Conservation (phyloP, 2,329 filamentous ascomycete genomes). For the Claviceps arundinis region DNA sequence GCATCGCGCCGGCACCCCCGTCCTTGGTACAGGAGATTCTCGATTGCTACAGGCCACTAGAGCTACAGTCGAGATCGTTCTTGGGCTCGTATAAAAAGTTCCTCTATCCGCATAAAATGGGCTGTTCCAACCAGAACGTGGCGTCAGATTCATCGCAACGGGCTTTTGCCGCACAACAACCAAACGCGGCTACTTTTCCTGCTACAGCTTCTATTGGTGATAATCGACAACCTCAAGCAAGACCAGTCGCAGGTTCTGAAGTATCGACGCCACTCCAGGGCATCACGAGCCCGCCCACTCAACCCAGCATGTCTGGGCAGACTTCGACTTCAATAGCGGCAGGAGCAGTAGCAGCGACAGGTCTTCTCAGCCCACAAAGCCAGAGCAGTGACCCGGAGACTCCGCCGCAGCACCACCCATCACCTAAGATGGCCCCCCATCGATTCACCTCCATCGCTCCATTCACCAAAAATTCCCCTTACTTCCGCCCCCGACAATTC, state of each 20-base stretch:
- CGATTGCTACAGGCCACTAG: slow-evolving; percentile 25
- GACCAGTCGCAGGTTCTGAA: background rate
- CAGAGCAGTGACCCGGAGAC: slow-evolving; percentile 16
- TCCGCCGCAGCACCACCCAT: slow-evolving; percentile 8
- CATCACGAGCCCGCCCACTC: slow-evolving; percentile 13
- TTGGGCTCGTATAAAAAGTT: slow-evolving; percentile 24
- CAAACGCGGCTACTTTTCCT: background rate
- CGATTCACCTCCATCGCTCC: slow-evolving; percentile 21
- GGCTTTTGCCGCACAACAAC: background rate
- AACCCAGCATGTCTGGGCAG: slow-evolving; percentile 16
- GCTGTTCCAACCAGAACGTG: background rate
- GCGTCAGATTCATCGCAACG: background rate
- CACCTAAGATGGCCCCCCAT: slow-evolving; percentile 8
- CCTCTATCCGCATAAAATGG: slow-evolving; percentile 15
- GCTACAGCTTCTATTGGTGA: background rate
- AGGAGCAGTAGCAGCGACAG: slow-evolving; percentile 1
- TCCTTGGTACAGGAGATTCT: slow-evolving; percentile 24
- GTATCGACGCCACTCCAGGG: background rate
- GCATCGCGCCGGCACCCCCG: slow-evolving; percentile 24
- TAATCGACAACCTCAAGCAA: background rate
- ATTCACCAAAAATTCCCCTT: slow-evolving; percentile 24
- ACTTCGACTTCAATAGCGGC: background rate
- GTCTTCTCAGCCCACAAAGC: slow-evolving; percentile 22
- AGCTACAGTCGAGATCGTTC: slow-evolving; percentile 25
- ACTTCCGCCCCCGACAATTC: slow-evolving; percentile 20